phyloP scores from a whole-genome alignment of 2,329 filamentous ascomycete genomes.

The Exophiala xenobiotica region DNA sequence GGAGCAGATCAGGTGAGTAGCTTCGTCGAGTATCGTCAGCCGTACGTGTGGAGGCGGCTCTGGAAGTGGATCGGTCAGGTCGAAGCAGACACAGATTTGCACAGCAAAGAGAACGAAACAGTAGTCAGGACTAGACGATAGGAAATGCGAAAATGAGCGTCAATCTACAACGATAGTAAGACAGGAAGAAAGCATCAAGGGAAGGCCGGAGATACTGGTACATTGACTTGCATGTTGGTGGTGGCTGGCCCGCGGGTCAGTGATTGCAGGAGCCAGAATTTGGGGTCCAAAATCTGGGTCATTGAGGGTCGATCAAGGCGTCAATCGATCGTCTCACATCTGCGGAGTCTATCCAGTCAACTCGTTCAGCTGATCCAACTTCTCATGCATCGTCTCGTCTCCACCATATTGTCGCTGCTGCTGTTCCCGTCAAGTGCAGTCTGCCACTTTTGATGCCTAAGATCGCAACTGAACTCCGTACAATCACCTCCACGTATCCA shows the following conservation, averaged over 20 bases:
- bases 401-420: not conserved
- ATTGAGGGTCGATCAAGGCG: not conserved
- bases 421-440: no score
- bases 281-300: no score
- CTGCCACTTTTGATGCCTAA: no score
- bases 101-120: not conserved
- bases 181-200: constrained; percentile 1
- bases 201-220: no score
- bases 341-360: not conserved
- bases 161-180: not conserved
- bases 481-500: constrained; percentile 26
- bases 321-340: constrained; percentile 1
- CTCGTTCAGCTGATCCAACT: not conserved
- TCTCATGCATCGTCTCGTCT: not conserved
- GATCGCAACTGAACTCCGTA: not conserved
- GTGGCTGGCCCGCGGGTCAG: not conserved
- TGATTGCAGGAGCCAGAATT: no score
- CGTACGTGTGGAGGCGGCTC: not conserved
- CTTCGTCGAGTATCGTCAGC: not conserved
- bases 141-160: constrained; percentile 1
- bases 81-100: not conserved
- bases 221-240: not conserved
- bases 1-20: not conserved
- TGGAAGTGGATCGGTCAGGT: not conserved
- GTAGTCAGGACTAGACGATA: not conserved